Evolutionary conservation across 2,329 filamentous ascomycete species (phyloP).

Genomic region (Sporothrix pseudoabietina): DNA sequence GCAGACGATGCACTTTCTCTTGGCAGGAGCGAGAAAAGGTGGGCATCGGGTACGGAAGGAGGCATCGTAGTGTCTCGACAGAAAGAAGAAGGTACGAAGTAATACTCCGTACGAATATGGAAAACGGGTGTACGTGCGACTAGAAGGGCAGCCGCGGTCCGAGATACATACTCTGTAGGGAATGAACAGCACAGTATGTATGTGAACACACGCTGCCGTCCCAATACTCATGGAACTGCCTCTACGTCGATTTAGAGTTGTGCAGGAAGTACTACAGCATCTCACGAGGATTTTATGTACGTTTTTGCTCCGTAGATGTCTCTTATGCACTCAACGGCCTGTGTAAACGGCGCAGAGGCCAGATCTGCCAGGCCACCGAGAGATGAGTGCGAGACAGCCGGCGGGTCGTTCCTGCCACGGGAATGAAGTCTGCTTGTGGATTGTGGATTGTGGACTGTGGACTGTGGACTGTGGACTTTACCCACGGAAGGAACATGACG

Average conservation of each 20-base stretch:
- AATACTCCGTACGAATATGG: background rate
- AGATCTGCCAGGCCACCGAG: background rate
- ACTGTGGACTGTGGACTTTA: background rate
- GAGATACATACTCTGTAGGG: background rate
- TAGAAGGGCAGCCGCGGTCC: background rate
- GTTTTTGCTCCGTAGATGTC: background rate
- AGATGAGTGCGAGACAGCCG: background rate
- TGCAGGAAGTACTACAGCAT: background rate
- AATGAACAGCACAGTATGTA: no score
- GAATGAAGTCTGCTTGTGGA: background rate
- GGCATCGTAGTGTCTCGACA: background rate
- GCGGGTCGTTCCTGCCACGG: background rate
- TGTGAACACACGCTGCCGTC: background rate
- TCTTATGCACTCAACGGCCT: background rate
- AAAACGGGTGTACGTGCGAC: background rate
- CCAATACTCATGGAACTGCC: background rate
- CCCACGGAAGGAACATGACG: constrained; percentile 2
- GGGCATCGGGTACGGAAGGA: constrained; percentile 13
- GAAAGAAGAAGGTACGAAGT: constrained; percentile 10
- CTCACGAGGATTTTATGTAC: background rate
- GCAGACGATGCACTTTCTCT: constrained; percentile 1
- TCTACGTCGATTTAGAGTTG: background rate
- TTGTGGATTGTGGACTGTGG: no score
- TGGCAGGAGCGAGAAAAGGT: background rate
- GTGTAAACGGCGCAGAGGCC: background rate